Percentiles rank a stretch among this genome's conserved stretches.
Evolutionary conservation across 1,284 basidiomycete species (phyloP).

Genomic region (Ganoderma lucidum): DNA sequence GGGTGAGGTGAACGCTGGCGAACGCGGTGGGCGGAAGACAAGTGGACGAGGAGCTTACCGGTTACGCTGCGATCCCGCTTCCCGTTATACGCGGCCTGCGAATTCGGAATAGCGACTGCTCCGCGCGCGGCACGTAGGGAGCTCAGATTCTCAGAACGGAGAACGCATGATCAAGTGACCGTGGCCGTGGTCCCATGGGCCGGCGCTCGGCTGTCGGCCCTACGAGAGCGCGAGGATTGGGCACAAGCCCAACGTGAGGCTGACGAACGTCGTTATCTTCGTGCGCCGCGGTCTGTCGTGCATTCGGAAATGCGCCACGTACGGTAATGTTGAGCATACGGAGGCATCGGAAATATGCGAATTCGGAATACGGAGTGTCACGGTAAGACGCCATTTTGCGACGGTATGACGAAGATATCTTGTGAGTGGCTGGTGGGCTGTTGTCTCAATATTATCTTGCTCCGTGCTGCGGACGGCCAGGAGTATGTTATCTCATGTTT

Average conservation of each 20-base stretch:
- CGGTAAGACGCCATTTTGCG: background rate
- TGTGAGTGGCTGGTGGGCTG: background rate
- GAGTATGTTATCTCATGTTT: background rate
- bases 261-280: background rate
- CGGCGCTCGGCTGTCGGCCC: conserved; percentile 21
- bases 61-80: background rate
- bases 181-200: conserved; percentile 22
- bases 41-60: background rate
- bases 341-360: background rate
- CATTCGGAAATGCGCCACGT: background rate
- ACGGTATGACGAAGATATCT: background rate
- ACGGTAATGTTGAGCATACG: background rate
- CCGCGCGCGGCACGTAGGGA: background rate
- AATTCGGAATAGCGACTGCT: conserved; percentile 16
- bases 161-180: conserved; percentile 28
- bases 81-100: conserved; percentile 14
- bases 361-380: background rate
- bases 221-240: conserved; percentile 24
- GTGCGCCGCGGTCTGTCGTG: background rate
- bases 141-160: background rate
- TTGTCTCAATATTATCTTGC: too few relatives aligned
- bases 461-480: background rate
- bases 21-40: conserved; percentile 1
- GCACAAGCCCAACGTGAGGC: background rate
- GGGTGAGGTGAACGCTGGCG: background rate